phyloP scores from a whole-genome alignment of 768 basidiomycete species.

The Fomitopsis pulvina region DNA sequence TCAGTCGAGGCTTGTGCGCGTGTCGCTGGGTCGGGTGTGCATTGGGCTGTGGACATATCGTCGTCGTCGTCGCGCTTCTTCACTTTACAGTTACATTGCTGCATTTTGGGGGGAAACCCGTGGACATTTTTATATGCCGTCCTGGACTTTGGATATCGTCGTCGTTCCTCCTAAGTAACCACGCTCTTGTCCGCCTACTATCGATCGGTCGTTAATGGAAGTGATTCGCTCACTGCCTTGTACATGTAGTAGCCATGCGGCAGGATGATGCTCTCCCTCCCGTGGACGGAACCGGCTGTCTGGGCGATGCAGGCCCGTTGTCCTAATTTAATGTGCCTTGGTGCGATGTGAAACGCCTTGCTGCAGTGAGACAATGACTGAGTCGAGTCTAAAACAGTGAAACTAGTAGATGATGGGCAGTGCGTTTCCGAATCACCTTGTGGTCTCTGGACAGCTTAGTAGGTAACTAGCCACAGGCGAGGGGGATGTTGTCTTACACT shows the following conservation, averaged over 20 bases:
- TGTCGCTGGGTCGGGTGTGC: neutral
- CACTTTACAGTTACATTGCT: neutral
- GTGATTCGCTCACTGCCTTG: neutral
- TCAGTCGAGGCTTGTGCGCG: constrained; percentile 9
- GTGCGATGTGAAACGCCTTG: no score
- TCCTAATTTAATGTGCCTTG: no score
- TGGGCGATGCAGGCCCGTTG: no score
- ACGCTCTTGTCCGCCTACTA: neutral
- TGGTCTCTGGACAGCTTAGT: no score
- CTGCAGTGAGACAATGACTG: no score
- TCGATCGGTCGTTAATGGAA: neutral
- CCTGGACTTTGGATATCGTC: neutral
- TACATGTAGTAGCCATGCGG: neutral
- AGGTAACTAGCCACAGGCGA: no score
- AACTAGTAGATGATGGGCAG: no score
- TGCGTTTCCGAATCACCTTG: no score
- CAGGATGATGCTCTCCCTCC: no score
- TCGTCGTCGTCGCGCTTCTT: neutral
- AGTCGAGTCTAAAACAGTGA: no score
- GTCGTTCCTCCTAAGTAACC: neutral
- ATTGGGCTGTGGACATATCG: neutral
- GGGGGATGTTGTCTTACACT: no score
- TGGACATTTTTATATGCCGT: constrained; percentile 1
- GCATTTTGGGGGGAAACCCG: constrained; percentile 2
- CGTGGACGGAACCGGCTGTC: no score